Conservation (phyloP, 148 eudicot species). For the Vaccinium corymbosum region DNA sequence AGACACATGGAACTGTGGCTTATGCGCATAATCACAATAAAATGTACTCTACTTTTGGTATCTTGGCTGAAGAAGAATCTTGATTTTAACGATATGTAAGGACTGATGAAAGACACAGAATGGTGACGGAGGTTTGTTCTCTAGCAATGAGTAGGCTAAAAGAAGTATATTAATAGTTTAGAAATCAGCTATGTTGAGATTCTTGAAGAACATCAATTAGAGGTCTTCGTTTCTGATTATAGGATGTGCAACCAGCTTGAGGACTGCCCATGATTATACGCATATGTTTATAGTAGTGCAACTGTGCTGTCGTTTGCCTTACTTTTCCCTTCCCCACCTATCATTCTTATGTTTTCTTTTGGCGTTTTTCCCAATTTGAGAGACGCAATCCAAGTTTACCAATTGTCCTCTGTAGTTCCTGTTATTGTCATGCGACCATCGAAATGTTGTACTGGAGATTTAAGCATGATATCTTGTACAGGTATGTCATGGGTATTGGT, state of each 20-base stretch:
- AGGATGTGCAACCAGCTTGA: background rate
- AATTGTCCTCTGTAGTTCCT: background rate
- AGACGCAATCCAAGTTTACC: background rate
- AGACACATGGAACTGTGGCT: background rate
- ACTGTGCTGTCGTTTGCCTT: background rate
- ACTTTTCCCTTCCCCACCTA: background rate
- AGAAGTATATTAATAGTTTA: background rate
- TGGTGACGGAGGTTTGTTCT: background rate
- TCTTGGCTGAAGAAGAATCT: background rate
- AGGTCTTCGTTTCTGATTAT: background rate
- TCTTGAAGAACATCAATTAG: background rate
- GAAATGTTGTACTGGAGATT: background rate
- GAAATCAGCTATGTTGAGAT: background rate
- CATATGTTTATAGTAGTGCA: background rate
- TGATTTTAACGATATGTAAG: background rate
- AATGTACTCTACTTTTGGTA: background rate
- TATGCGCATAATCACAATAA: background rate
- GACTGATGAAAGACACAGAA: background rate
- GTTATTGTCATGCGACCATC: background rate
- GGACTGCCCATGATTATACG: background rate
- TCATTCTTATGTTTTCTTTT: background rate
- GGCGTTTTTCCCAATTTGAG: background rate
- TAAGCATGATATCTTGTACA: constrained; percentile 34
- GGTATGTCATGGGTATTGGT: constrained; percentile 97
- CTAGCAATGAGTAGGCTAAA: background rate